Base-by-base conservation (phyloP, 1,284 basidiomycete species). In the Ceraceosorus bombacis region DNA sequence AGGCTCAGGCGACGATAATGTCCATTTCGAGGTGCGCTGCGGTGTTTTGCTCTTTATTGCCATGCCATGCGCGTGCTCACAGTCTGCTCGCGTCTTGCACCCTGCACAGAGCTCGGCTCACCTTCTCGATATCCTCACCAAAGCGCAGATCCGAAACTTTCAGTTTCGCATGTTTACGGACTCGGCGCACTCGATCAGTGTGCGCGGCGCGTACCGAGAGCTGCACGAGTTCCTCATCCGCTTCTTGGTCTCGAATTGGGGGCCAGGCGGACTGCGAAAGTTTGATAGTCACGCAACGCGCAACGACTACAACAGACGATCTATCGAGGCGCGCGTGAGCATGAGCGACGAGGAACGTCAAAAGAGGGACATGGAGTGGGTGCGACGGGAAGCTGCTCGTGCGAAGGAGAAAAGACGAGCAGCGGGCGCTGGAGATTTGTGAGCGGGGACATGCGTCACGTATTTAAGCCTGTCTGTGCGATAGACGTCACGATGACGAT, bases 151-250 rank as follows among this genome's bases (percentile, higher is more conserved):
- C 41, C 82, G 88, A 64, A 84, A 84, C 48, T 97, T 88, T 80
- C 82, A 86, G 70, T 95, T 96, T 79, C 84, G 93, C 73, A 90
- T 95, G 88, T 98, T 97, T 79, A 90, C 90, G 37, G 94, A 98
- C 78, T 90, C 88, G n/a, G 61, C 59, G n/a, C 90, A 95, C 72
- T 76, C 80, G 17, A 92, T 95, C 62, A 76, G 65, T 17, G 83
- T 80, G 60, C 81, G 91, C 52, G 88, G 87, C 2, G 93, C 88
- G 4, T 84, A 88, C 68, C 79, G 86, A 61, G 93, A 95, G 79
- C 79, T 97, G 58, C 88, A 87, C 68, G 87, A 94, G 80, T 94
- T 84, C 80, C 84, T 97, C 85, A 86, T 86, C 0, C 81, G 79
- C 27, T 96, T 91, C 79, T 80, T 98, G 62, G 68, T 85, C 0